phyloP scores from a whole-genome alignment of 2,329 filamentous ascomycete genomes.

The Fusarium sororula region DNA sequence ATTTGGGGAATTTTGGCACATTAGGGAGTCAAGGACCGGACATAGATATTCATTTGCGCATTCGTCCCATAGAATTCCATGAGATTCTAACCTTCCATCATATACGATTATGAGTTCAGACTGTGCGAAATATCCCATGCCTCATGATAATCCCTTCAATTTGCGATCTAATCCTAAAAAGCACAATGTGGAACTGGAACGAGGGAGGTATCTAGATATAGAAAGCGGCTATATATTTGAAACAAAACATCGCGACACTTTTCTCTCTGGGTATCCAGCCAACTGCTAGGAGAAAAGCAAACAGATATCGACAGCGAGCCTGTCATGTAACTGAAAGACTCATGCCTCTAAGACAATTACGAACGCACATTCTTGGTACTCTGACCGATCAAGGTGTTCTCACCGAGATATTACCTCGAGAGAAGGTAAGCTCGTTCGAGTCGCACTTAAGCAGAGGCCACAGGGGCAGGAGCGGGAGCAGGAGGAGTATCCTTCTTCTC shows the following conservation, averaged over 20 bases:
- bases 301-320: constrained; percentile 3
- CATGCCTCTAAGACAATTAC: constrained; percentile 1
- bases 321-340: constrained; percentile 1
- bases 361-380: not conserved
- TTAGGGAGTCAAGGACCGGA: not conserved
- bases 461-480: constrained; percentile 36
- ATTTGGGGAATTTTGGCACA: not conserved
- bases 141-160: not conserved
- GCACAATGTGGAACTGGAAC: not conserved
- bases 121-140: not conserved
- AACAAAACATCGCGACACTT: constrained; percentile 40
- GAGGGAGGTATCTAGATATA: not conserved
- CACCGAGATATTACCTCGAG: not conserved
- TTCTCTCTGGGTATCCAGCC: constrained; percentile 47
- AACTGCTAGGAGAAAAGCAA: constrained; percentile 41
- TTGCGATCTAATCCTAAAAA: not conserved
- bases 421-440: not conserved
- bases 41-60: constrained; percentile 24
- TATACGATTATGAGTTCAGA: not conserved
- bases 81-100: not conserved
- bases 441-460: constrained; percentile 34
- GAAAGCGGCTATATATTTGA: constrained; percentile 46
- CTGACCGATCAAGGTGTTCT: constrained; percentile 3
- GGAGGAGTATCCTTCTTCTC: constrained; percentile 40
- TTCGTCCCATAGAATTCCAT: constrained; percentile 7